These are phyloP conservation scores for Pleurotus tuber-regium DNA, from an alignment of 768 basidiomycete species.

Conservation along the genomic window DNA sequence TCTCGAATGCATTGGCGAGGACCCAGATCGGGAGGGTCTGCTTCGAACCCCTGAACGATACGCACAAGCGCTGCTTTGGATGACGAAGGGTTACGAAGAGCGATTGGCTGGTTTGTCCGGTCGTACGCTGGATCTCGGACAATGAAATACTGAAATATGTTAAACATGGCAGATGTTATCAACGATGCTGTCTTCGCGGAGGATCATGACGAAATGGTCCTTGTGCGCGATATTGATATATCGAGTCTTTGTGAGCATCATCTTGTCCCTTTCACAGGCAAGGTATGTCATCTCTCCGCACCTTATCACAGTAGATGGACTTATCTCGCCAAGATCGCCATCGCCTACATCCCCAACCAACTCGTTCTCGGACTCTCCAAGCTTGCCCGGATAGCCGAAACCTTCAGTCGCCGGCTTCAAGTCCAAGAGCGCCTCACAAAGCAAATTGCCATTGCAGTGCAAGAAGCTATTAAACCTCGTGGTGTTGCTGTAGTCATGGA, in stretches of 20 bases:
- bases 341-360: constrained; percentile 95
- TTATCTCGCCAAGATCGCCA: constrained; percentile 69
- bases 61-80: constrained; percentile 97
- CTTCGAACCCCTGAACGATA: constrained; percentile 92
- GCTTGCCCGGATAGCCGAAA: constrained; percentile 95
- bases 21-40: constrained; percentile 93
- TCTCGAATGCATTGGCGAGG: constrained; percentile 97
- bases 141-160: constrained; percentile 7
- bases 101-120: constrained; percentile 68
- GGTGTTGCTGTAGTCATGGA: constrained; percentile 99
- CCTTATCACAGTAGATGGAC: constrained; percentile 16
- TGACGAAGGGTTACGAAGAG: constrained; percentile 99
- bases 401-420: constrained; percentile 92
- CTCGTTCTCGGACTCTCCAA: constrained; percentile 95
- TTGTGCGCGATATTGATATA: constrained; percentile 96
- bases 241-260: constrained; percentile 99
- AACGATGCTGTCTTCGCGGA: constrained; percentile 98
- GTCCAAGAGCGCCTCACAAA: constrained; percentile 98
- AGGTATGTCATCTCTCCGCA: constrained; percentile 50
- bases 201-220: constrained; percentile 99
- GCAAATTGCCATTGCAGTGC: constrained; percentile 96
- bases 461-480: constrained; percentile 96
- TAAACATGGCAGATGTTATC: constrained; percentile 73
- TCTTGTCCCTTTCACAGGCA: constrained; percentile 96
- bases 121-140: background rate